phyloP scores from a whole-genome alignment of 257 asterid species.

The Solanum paucissectum region DNA sequence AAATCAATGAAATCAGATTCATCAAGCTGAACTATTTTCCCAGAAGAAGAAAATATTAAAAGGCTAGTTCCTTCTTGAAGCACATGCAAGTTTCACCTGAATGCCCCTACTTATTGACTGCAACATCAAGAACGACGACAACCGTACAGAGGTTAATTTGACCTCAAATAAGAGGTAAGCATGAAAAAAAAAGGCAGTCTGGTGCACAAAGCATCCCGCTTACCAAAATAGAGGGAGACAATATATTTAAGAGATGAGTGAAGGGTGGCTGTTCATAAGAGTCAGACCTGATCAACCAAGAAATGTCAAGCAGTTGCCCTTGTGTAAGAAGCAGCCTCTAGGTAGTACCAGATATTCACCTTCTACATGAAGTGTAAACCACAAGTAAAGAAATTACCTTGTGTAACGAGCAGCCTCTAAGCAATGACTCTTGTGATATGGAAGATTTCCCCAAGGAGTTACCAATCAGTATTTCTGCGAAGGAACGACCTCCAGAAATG shows the following conservation, averaged over 20 bases:
- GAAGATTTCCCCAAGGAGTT: slow-evolving; percentile 21
- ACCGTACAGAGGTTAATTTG: not conserved
- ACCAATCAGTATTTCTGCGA: slow-evolving; percentile 86
- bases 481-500: slow-evolving; percentile 82
- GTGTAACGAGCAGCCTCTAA: slow-evolving; percentile 79
- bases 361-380: not conserved
- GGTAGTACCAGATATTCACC: not conserved
- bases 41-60: not conserved
- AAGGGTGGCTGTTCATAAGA: not conserved
- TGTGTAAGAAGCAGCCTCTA: not conserved
- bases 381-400: slow-evolving; percentile 40
- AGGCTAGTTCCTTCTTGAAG: not conserved
- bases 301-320: not conserved
- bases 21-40: not conserved
- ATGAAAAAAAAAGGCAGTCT: not conserved
- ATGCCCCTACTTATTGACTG: not conserved
- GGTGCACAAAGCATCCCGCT: not conserved
- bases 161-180: not conserved
- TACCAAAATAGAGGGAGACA: not conserved
- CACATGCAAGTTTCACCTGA: not conserved
- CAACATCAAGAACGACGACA: not conserved
- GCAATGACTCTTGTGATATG: slow-evolving; percentile 39
- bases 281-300: not conserved
- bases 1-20: not conserved
- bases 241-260: not conserved